Evolutionary conservation across 441 rosid genomes (phyloP), one percentile per base, ranked within the genome.

Genomic region (Biscutella auriculata): DNA sequence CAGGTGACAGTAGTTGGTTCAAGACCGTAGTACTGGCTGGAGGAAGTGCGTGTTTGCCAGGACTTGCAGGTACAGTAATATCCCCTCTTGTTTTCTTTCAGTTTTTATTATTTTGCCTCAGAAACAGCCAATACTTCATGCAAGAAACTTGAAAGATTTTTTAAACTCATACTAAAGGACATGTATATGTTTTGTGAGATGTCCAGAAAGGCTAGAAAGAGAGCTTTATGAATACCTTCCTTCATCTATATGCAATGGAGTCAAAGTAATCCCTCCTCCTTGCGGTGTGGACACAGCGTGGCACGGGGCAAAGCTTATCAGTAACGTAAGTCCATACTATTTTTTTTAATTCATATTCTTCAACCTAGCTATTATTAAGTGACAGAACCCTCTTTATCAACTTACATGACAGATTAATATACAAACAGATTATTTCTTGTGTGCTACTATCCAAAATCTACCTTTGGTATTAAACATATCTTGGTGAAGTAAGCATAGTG

Each of bases 1-100:
- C 73, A 33, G 73, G 72, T 30, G 91, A 88, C 30, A 80, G 75
- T 73, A 53, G 81, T 66, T 88, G 98, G 98, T 91, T 76, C 80
- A 91, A 85, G 79, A 87, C 93, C 23, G 78, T 91, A 60, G 85
- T 88, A 62, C 55, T 91, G 70, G 65, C 88, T 3, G 96, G 96
- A 41, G 93, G 96, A 48, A 75, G 79, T 29, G 88, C 88, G 1
- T 82, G 93, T 75, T 77, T 91, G 58, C 89, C 95, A 9, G 96
- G 98, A 45, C 81, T 88, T 35, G 77, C 89, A 76, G 96, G 98
- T 88, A 63, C 21, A 51, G 8, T 45, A 5, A 7, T 23, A 17
- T 37, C 9, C 14, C 50, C 51, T 28, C 30, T 30, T 16, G 6
- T 35, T 63, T 60, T 45, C 11, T 47, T 49, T 55, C 29, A 61